Base-by-base conservation (phyloP, 768 basidiomycete genomes). In the Omphalotus guepiniiformis region DNA sequence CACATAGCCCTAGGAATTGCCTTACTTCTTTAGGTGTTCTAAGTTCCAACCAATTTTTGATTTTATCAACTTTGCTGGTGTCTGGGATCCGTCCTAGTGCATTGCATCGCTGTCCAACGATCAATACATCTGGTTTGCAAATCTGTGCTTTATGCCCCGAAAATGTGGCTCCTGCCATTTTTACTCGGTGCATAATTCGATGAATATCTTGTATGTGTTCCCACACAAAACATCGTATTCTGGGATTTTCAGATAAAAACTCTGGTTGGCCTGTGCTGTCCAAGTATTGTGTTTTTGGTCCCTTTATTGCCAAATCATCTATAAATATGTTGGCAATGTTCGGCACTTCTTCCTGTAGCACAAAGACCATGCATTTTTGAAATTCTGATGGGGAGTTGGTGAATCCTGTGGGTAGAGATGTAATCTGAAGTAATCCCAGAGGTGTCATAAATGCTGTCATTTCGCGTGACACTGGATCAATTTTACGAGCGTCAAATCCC, bases 331-430 rank as follows among this genome's bases (percentile, higher is more conserved):
- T 61, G 5, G 54, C 49, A 8, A 39, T 19, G 22, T 57, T 18
- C 0, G 53, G 56, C 19, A 58, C 67, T 51, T 71, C 62, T 19
- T 63, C 48, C 16, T 68, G 54, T 0, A 72, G 26, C 2, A 73
- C 51, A 21, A 66, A 67, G 0, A 54, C 54, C 51, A 67, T 62
- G 34, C 61, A 57, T 21, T 63, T 58, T 27, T 69, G 67, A 36
- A 64, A 70, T 50, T 58, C 60, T 3, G 51, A 47, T 2, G 57
- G 60, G 0, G 58, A 66, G 21, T 75, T 74, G 0, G 72, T 73
- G 34, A 58, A 70, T 1, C 73, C 75, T n/a, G n/a, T n/a, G n/a
- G n/a, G n/a, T n/a, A n/a, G 39, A 16, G 25, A 26, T 7, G 39
- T 41, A n/a, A 41, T 21, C 9, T 26, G 39, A 41, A 41, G 39